Base-by-base conservation (phyloP, 305 asterid species). In the Caryopteris hybrid region DNA sequence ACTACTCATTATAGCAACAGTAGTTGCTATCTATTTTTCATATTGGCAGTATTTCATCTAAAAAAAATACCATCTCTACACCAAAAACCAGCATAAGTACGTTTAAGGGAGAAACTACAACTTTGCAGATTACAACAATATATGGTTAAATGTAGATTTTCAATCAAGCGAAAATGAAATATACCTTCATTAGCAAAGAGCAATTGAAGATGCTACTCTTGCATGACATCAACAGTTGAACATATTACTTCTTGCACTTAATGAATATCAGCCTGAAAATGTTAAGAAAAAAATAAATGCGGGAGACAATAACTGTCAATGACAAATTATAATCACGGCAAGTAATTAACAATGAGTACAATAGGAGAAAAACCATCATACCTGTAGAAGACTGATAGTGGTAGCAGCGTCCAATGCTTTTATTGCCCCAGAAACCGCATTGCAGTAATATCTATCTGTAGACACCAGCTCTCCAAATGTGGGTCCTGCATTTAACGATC, bases 201-300 rank as follows among this genome's bases (percentile, higher is more conserved):
- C 78, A 29, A 85, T 55, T 22, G 93, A 86, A 76, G 85, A 77
- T 68, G 82, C 84, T 87, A 86, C 79, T 53, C 79, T 78, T 86
- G 88, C 88, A 86, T 84, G 66, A 81, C 71, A 36, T 86, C 90
- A 60, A 84, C 84, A 33, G 87, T 87, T 34, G 87, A 84, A 69
- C 69, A 71, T 67, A 86, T 80, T 50, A 88, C 88, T 61, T 80
- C 85, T 79, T 85, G 81, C 36, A 86, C 68, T 67, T 72, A 64
- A 48, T 60, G 83, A 69, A 73, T 78, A 75, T 84, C 86, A 55
- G 79, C 88, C 93, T 86, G 85, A 66, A 75, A 55, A 71, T 56
- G 46, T 25, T 42, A 13, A 36, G 54, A 72, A 29, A 29, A 29
- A 29, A 2, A 55, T 13, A 29, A 20, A 38, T 41, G n/a, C 8